Conservation (phyloP, 768 basidiomycete species). For the Rhodosporidiobolus sp. region DNA sequence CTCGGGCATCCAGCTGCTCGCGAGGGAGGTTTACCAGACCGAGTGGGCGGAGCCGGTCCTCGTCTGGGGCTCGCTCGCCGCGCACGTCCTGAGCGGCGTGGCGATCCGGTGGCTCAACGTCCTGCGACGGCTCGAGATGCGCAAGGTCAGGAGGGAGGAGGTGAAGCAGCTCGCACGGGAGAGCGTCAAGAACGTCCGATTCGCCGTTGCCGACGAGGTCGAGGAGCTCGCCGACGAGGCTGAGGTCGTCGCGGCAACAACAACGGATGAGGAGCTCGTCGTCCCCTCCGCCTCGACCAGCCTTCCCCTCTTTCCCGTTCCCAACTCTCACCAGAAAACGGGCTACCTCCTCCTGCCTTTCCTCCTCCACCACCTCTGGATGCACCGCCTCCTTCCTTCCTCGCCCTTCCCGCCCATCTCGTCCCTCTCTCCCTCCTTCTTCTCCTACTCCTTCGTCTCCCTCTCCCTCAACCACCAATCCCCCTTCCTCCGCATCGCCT, state of each 20-base stretch:
- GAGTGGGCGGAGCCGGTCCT: constrained; percentile 35
- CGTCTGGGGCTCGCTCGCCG: constrained; percentile 32
- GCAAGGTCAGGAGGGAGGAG: constrained; percentile 12
- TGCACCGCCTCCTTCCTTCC: constrained; percentile 41
- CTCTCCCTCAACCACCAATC: constrained; percentile 28
- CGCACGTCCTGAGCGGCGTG: constrained; percentile 35
- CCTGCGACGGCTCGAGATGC: constrained; percentile 14
- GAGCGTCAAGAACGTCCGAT: background rate
- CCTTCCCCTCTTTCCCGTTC: background rate
- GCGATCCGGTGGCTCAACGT: constrained; percentile 19
- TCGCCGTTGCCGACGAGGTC: background rate
- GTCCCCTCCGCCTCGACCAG: background rate
- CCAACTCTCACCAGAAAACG: constrained; percentile 25
- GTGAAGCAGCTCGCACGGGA: constrained; percentile 4
- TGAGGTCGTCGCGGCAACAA: constrained; percentile 7
- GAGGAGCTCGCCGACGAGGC: constrained; percentile 12
- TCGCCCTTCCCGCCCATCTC: constrained; percentile 32
- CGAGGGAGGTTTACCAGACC: constrained; percentile 38
- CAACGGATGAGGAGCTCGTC: constrained; percentile 14
- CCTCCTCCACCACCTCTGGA: constrained; percentile 28
- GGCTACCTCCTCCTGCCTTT: constrained; percentile 41
- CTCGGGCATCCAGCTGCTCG: constrained; percentile 70
- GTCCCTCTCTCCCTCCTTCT: constrained; percentile 37
- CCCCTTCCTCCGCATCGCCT: background rate
- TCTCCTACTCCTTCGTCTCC: constrained; percentile 41